Conservation (phyloP, 306 rosid genomes). For the Macrotyloma uniflorum region DNA sequence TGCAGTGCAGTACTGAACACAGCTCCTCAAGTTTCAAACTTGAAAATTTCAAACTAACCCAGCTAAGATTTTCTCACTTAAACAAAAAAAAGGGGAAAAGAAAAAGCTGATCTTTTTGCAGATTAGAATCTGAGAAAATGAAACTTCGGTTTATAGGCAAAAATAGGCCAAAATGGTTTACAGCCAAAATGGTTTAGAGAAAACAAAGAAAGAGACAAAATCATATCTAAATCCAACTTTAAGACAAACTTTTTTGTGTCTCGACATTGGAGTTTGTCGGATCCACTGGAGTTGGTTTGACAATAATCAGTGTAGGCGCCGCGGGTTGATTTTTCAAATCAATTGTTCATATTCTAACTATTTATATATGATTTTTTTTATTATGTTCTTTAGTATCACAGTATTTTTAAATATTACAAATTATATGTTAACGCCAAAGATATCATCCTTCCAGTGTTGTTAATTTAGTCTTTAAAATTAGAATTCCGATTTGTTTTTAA, state of each 20-base stretch:
- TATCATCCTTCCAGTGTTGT: too few relatives aligned
- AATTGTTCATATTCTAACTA: not conserved
- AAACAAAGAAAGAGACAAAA: not conserved
- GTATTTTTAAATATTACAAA: not conserved
- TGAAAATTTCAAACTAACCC: conserved; percentile 27
- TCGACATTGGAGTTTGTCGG: conserved; percentile 23
- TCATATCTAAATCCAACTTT: conserved; percentile 24
- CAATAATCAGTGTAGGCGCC: not conserved
- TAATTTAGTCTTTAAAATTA: too few relatives aligned
- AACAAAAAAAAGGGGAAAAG: not conserved
- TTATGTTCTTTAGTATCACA: not conserved
- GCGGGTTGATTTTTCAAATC: conserved; percentile 8
- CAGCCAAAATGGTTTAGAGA: not conserved
- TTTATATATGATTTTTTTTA: not conserved
- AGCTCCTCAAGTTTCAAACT: not conserved
- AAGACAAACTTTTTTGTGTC: conserved; percentile 17
- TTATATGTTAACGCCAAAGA: not conserved
- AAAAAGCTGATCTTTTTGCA: not conserved
- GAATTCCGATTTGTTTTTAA: too few relatives aligned
- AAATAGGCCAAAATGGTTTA: conserved; percentile 9
- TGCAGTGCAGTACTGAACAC: not conserved
- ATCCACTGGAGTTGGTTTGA: conserved; percentile 22
- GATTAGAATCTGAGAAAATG: conserved; percentile 21
- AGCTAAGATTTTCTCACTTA: conserved; percentile 8
- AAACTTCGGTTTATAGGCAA: conserved; percentile 10